A percentile compares a stretch with the other conserved stretches of the same genome.
Conservation (phyloP, 1,139 yeast genomes). For the Kodamaea fungicola region DNA sequence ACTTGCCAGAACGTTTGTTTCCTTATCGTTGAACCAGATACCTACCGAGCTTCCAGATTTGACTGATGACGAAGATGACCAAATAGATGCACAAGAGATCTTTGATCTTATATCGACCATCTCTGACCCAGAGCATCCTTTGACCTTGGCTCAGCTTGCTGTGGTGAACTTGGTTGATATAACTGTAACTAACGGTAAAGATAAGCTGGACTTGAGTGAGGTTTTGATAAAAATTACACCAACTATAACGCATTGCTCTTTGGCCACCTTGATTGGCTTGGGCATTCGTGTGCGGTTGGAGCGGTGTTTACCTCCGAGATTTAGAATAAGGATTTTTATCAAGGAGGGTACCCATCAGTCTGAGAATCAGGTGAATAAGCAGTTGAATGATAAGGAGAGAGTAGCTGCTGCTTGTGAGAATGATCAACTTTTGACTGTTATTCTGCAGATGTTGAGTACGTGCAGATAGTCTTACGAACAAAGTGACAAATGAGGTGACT, state of each 20-base stretch:
- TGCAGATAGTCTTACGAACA: slow-evolving; percentile 40
- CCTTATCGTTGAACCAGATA: slow-evolving; percentile 21
- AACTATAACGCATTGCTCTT: slow-evolving; percentile 94
- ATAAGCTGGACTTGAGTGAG: slow-evolving; percentile 57
- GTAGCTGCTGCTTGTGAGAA: slow-evolving; percentile 99
- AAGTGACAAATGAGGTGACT: too few relatives aligned
- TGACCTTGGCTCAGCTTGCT: slow-evolving; percentile 90
- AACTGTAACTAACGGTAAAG: slow-evolving; percentile 54
- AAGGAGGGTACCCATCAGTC: slow-evolving; percentile 95
- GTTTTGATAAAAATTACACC: slow-evolving; percentile 88
- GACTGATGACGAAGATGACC: slow-evolving; percentile 46
- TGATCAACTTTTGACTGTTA: slow-evolving; percentile 82
- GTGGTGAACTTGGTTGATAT: slow-evolving; percentile 88
- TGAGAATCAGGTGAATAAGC: slow-evolving; percentile 93
- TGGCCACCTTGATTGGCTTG: slow-evolving; percentile 92
- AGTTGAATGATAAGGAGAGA: slow-evolving; percentile 93
- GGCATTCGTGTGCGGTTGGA: slow-evolving; percentile 92
- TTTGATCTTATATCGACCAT: slow-evolving; percentile 75
- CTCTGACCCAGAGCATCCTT: slow-evolving; percentile 97
- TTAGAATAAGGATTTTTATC: slow-evolving; percentile 72
- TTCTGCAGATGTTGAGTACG: slow-evolving; percentile 86
- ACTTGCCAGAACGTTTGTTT: slow-evolving; percentile 18
- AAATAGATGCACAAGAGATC: slow-evolving; percentile 64
- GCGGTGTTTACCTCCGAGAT: slow-evolving; percentile 82
- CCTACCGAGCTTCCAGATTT: slow-evolving; percentile 22